Evolutionary conservation across 2,329 filamentous ascomycete species (phyloP).

Genomic region (Hirsutella thompsonii): DNA sequence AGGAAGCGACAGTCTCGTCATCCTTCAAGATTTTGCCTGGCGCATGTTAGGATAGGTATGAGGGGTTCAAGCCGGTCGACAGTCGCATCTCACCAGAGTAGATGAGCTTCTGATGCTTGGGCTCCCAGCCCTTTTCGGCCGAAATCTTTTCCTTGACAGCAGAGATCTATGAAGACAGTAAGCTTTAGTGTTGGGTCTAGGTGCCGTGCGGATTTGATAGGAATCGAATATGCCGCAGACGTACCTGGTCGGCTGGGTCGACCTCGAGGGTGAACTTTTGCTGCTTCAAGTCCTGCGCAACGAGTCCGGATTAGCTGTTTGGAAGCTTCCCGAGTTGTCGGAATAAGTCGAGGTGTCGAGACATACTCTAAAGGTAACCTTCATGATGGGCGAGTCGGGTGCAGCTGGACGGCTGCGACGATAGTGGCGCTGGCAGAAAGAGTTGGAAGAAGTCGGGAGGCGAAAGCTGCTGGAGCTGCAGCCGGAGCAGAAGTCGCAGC

Average conservation of each 20-base stretch:
- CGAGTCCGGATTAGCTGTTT: neutral
- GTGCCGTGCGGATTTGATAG: conserved; percentile 5
- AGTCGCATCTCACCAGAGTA: conserved; percentile 66
- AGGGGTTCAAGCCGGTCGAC: conserved; percentile 1
- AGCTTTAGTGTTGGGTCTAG: conserved; percentile 6
- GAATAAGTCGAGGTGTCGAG: conserved; percentile 3
- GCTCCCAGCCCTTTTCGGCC: conserved; percentile 87
- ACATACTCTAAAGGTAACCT: conserved; percentile 54
- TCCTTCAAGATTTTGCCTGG: conserved; percentile 96
- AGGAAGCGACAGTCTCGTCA: conserved; percentile 90
- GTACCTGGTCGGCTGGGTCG: conserved; percentile 82
- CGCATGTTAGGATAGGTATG: conserved; percentile 9
- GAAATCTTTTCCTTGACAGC: conserved; percentile 87
- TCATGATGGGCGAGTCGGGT: conserved; percentile 40
- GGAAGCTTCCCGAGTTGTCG: neutral
- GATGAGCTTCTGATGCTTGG: conserved; percentile 85
- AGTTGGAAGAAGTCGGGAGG: neutral
- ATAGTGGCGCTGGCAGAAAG: neutral
- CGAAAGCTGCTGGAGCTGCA: neutral
- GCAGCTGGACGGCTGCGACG: conserved; percentile 14
- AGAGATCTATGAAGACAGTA: conserved; percentile 49
- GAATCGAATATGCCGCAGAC: conserved; percentile 23
- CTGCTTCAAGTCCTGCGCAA: conserved; percentile 80
- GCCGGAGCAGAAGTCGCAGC: neutral
- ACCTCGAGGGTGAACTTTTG: conserved; percentile 96